Percentiles rank a stretch among this genome's conserved stretches.
Conservation (phyloP, 1,139 yeast species). For the Blastobotrys ciferrii region DNA sequence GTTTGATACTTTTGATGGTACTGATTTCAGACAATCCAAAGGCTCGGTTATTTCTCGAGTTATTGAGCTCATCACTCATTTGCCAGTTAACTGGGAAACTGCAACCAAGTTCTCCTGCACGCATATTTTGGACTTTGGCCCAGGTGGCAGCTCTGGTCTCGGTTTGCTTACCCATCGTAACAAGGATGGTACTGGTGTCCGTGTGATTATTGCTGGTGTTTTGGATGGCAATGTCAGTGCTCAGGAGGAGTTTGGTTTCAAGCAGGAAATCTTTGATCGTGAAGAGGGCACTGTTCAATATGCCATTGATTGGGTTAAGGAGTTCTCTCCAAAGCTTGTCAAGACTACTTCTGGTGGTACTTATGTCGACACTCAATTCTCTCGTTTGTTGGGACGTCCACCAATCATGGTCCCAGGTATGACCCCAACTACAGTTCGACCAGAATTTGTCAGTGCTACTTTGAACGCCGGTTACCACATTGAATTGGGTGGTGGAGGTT, state of each 20-base stretch:
- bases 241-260: slow-evolving; percentile 87
- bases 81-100: slow-evolving; percentile 91
- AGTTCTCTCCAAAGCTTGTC: slow-evolving; percentile 80
- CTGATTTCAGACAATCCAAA: slow-evolving; percentile 59
- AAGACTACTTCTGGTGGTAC: slow-evolving; percentile 60
- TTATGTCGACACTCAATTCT: slow-evolving; percentile 90
- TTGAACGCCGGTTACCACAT: slow-evolving; percentile 95
- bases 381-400: slow-evolving; percentile 88
- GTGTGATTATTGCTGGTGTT: slow-evolving; percentile 91
- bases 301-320: slow-evolving; percentile 89
- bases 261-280: slow-evolving; percentile 87
- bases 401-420: slow-evolving; percentile 98
- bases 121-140: slow-evolving; percentile 95
- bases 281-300: slow-evolving; percentile 63
- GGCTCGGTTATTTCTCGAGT: slow-evolving; percentile 61
- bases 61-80: slow-evolving; percentile 76
- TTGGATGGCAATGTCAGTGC: slow-evolving; percentile 58
- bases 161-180: slow-evolving; percentile 95
- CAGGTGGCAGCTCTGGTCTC: slow-evolving; percentile 96
- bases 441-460: slow-evolving; percentile 90
- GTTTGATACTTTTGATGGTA: slow-evolving; percentile 83
- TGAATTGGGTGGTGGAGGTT: slow-evolving; percentile 99
- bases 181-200: slow-evolving; percentile 97
- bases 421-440: slow-evolving; percentile 97
- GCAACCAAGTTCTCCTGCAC: slow-evolving; percentile 82